These are phyloP conservation scores for Rutstroemia sp. DNA, from an alignment of 2,329 filamentous ascomycete genomes.

Conservation along the genomic window DNA sequence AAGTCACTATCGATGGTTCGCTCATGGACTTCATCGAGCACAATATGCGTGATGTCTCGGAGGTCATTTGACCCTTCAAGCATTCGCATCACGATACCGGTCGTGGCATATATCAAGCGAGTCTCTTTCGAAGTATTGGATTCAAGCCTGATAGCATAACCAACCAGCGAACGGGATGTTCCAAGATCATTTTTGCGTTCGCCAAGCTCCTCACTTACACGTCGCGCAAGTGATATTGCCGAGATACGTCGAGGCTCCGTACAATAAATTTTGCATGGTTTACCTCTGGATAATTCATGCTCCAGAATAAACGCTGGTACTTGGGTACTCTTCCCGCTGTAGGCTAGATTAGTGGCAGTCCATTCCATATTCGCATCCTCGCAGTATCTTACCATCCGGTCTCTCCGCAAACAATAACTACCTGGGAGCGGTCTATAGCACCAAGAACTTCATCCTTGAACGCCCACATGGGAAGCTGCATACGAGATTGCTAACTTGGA, in stretches of 20 bases:
- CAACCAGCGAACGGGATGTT: constrained; percentile 74
- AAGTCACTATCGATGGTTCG: constrained; percentile 96
- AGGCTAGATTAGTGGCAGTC: background rate
- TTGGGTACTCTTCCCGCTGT: constrained; percentile 87
- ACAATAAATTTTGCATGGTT: constrained; percentile 85
- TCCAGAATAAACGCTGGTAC: constrained; percentile 93
- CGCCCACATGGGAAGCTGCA: constrained; percentile 81
- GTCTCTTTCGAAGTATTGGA: constrained; percentile 78
- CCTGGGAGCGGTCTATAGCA: constrained; percentile 71
- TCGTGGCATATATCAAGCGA: constrained; percentile 81
- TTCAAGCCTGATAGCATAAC: constrained; percentile 90
- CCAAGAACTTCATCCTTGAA: constrained; percentile 73
- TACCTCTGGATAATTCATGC: constrained; percentile 73
- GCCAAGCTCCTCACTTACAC: constrained; percentile 91
- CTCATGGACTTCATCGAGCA: constrained; percentile 97
- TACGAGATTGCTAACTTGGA: constrained; percentile 45
- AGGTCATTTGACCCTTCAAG: constrained; percentile 82
- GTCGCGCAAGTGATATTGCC: constrained; percentile 83
- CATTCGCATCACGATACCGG: constrained; percentile 96
- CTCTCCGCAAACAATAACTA: constrained; percentile 91
- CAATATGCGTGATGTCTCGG: constrained; percentile 81
- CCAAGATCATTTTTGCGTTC: constrained; percentile 78
- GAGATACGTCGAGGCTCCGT: constrained; percentile 95
- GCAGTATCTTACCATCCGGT: constrained; percentile 62
- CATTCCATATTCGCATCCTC: too few species aligned